Percentiles rank a stretch among this genome's conserved stretches.
These are phyloP conservation scores for Aegle marmelos DNA, from an alignment of 345 rosid genomes.

Conservation along the genomic window DNA sequence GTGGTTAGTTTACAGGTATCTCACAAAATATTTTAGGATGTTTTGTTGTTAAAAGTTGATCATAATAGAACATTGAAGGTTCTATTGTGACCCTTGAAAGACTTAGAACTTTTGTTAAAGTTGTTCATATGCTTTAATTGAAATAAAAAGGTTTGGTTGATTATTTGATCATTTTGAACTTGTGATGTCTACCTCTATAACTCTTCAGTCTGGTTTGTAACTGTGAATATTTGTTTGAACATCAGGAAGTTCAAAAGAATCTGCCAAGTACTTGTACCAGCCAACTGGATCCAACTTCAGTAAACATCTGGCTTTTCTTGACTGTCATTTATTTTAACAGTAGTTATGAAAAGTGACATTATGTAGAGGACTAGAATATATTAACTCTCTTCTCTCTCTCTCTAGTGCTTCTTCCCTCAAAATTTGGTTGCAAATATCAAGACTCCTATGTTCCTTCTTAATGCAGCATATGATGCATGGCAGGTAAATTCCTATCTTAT, in stretches of 20 bases:
- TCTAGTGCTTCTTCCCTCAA: slow-evolving; percentile 89
- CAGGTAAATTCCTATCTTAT: slow-evolving; percentile 46
- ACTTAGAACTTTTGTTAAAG: background rate
- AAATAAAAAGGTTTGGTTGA: background rate
- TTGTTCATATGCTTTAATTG: background rate
- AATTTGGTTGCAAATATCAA: slow-evolving; percentile 57
- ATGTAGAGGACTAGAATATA: background rate
- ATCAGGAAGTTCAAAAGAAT: slow-evolving; percentile 60
- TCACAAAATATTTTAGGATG: background rate
- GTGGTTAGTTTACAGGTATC: slow-evolving; percentile 83
- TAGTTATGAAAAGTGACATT: background rate
- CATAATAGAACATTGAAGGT: background rate
- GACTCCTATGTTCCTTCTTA: slow-evolving; percentile 77
- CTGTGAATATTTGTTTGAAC: slow-evolving; percentile 5
- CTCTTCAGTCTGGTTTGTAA: background rate
- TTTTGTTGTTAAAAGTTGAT: background rate
- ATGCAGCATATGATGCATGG: slow-evolving; percentile 84
- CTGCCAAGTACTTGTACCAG: slow-evolving; percentile 69
- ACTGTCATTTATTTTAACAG: background rate
- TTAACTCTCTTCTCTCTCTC: slow-evolving; percentile 10
- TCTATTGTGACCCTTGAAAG: background rate
- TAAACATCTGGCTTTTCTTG: slow-evolving; percentile 28
- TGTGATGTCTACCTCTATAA: background rate
- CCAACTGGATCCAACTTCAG: slow-evolving; percentile 79
- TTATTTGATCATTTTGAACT: background rate